These are phyloP conservation scores for Fusarium burgessii DNA, from an alignment of 2,329 filamentous ascomycete genomes.

Conservation along the genomic window DNA sequence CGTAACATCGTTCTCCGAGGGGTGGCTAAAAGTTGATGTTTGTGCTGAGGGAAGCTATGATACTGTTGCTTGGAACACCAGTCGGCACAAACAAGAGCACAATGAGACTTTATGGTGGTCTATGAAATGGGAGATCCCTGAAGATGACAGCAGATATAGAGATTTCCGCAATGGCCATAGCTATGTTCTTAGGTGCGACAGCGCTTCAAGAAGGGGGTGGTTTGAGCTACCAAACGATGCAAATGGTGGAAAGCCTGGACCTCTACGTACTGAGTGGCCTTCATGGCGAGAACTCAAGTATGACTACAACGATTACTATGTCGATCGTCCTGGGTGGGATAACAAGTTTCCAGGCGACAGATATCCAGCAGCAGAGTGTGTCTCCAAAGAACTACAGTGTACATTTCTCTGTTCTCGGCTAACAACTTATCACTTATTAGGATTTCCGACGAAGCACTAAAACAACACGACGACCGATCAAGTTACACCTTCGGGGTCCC, in stretches of 20 bases:
- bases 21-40: neutral
- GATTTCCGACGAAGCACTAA: neutral
- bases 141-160: neutral
- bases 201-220: conserved; percentile 27
- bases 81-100: conserved; percentile 19
- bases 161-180: neutral
- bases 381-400: neutral
- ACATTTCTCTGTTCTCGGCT: neutral
- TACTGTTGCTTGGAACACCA: conserved; percentile 1
- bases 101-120: conserved; percentile 18
- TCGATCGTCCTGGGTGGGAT: rapidly evolving
- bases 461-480: too few relatives aligned
- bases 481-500: neutral
- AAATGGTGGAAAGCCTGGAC: neutral
- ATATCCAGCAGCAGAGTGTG: neutral
- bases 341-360: neutral
- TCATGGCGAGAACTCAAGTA: neutral
- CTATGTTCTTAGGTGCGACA: conserved; percentile 15
- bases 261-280: conserved; percentile 15
- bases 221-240: conserved; percentile 26
- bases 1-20: neutral
- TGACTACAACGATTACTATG: conserved; percentile 5
- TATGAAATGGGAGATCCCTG: neutral
- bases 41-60: conserved; percentile 20
- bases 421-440: neutral